Base-by-base conservation (phyloP, 2,329 filamentous ascomycete species). In the Aspergillus glaucus region DNA sequence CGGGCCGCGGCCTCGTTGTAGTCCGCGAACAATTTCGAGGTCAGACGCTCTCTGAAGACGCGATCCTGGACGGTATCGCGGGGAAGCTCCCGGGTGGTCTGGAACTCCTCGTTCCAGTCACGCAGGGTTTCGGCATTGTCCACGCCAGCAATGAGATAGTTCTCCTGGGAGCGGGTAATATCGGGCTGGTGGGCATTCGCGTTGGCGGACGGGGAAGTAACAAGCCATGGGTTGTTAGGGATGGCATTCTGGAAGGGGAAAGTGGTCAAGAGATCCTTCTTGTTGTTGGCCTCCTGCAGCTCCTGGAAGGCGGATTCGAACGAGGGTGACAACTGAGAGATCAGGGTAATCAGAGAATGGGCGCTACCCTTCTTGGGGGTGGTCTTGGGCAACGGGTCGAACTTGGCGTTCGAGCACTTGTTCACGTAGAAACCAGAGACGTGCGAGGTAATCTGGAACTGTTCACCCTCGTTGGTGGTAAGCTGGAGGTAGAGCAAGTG, bases 91-190 rank as follows among this genome's bases (percentile, higher is more conserved):
- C 89, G 85, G 9, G 93, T 95, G 2, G 92, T 95, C 70, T 98
- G 93, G 65, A 98, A 95, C 66, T 98, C 93, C 69, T 98, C 93
- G 61, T 98, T 98, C 92, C 94, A 98, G 69, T 98, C 93, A 50
- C 93, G 84, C 54, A 98, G 76, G 4, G 90, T 95, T 64, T 98
- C 93, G 0, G 89, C 88, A 66, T 92, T 95, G 63, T 98, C 93
- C 22, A 91, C 85, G 26, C 94, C 94, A 17, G 88, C 82, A 51
- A 97, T 84, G 51, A 98, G 76, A 65, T 88, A 96, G 44, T 87
- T 88, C 75, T 98, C 93, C 71, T 98, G 93, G 19, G 91, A 88
- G 48, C 94, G 83, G 19, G 91, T 88, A 53, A 90, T 80, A 66
- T 98, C 93, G 21, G 91, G 69, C 61, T 86, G 81, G 67, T 98